Conservation (phyloP, 768 basidiomycete species). For the Hypholoma fasciculare region DNA sequence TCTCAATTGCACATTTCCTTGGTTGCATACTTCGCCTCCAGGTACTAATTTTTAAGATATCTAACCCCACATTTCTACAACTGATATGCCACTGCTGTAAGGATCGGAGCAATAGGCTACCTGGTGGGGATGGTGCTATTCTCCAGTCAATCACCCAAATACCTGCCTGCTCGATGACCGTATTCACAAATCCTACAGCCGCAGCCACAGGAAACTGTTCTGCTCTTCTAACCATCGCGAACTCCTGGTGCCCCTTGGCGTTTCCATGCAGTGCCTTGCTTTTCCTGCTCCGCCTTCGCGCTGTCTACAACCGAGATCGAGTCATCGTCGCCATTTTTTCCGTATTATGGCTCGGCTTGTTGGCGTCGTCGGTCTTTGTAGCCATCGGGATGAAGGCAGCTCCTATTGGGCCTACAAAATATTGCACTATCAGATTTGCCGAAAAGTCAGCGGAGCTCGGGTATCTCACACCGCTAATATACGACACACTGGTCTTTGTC, state of each 20-base stretch:
- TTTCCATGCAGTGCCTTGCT: background rate
- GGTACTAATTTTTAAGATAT: background rate
- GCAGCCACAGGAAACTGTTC: background rate
- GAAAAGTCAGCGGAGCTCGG: background rate
- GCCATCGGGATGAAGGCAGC: background rate
- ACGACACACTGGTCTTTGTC: background rate
- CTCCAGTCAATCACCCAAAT: background rate
- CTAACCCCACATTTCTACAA: background rate
- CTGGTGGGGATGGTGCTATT: background rate
- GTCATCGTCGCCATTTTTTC: background rate
- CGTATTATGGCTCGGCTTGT: background rate
- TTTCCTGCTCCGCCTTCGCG: background rate
- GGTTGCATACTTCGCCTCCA: background rate
- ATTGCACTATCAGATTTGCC: background rate
- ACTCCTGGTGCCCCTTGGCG: background rate
- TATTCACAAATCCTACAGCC: background rate
- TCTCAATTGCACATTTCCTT: background rate
- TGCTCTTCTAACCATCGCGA: background rate
- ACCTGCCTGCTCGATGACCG: background rate
- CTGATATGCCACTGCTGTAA: background rate
- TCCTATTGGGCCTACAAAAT: background rate
- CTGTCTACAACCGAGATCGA: background rate
- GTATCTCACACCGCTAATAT: background rate
- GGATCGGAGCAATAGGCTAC: background rate
- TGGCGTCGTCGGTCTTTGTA: background rate